phyloP scores from a whole-genome alignment of 768 basidiomycete species.

The Baorangia bicolor region DNA sequence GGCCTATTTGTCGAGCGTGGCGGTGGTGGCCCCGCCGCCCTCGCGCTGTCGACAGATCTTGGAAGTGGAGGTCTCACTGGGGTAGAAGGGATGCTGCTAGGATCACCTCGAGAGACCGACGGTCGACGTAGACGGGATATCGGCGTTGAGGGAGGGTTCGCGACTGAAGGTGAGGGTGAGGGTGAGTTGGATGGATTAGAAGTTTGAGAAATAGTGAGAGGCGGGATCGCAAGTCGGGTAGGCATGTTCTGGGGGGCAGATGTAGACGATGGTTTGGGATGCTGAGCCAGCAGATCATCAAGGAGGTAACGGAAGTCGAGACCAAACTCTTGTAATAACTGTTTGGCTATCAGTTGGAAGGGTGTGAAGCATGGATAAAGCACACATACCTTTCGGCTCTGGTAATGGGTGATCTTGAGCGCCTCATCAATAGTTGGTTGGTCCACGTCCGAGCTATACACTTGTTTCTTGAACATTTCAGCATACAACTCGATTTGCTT shows the following conservation, averaged over 20 bases:
- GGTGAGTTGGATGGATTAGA: conserved; percentile 16
- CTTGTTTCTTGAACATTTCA: conserved; percentile 85
- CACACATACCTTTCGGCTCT: conserved; percentile 75
- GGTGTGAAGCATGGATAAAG: neutral
- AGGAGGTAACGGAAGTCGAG: conserved; percentile 93
- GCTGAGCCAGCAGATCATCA: conserved; percentile 61
- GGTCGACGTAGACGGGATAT: conserved; percentile 27
- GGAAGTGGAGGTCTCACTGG: conserved; percentile 26
- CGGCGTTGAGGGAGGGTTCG: conserved; percentile 26
- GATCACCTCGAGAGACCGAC: conserved; percentile 24
- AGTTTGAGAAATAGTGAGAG: conserved; percentile 17
- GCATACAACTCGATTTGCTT: conserved; percentile 80
- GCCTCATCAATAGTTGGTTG: conserved; percentile 73
- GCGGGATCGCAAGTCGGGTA: conserved; percentile 26
- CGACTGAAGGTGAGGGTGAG: conserved; percentile 12
- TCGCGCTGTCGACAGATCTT: conserved; percentile 22
- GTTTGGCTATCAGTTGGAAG: neutral
- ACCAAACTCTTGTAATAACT: conserved; percentile 91
- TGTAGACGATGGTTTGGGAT: conserved; percentile 39
- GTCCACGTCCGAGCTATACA: conserved; percentile 81
- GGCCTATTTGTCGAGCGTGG: conserved; percentile 70
- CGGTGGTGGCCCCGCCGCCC: conserved; percentile 54
- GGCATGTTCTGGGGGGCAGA: conserved; percentile 25
- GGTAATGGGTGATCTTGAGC: conserved; percentile 68
- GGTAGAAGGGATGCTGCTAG: conserved; percentile 26